A percentile compares a stretch with the other conserved stretches of the same genome.
phyloP scores from a whole-genome alignment of 768 basidiomycete genomes.

The Naganishia antarctica region DNA sequence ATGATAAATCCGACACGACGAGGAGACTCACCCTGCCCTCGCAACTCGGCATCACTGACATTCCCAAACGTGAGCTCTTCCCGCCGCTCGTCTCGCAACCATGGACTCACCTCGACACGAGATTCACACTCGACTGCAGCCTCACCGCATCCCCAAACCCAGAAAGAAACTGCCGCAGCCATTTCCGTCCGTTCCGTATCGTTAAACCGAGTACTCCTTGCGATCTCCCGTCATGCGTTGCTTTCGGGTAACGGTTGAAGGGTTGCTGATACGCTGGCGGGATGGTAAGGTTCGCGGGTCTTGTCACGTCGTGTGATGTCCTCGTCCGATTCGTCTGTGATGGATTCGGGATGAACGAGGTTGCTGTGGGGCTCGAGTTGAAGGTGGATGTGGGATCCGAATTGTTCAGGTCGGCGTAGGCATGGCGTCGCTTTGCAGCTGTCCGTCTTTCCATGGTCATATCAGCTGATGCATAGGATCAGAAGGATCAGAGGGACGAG shows the following conservation, averaged over 20 bases:
- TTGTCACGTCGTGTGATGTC: too few relatives aligned
- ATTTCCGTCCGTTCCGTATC: neutral
- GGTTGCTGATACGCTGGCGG: slow-evolving; percentile 15
- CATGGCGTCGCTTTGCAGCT: slow-evolving; percentile 11
- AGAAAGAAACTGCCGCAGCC: neutral
- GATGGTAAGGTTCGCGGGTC: slow-evolving; percentile 3
- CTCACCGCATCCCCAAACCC: slow-evolving; percentile 41
- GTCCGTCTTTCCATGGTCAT: slow-evolving; percentile 6
- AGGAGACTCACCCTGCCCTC: slow-evolving; percentile 27
- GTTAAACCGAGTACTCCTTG: neutral
- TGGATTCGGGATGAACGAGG: slow-evolving; percentile 3
- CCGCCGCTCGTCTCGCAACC: neutral
- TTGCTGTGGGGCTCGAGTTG: neutral
- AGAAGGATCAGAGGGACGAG: neutral
- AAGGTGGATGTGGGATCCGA: slow-evolving; percentile 9
- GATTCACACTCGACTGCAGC: slow-evolving; percentile 37
- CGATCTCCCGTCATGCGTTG: neutral
- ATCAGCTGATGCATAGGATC: too few relatives aligned
- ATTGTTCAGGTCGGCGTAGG: slow-evolving; percentile 8
- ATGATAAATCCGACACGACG: neutral
- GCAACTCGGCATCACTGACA: slow-evolving; percentile 43
- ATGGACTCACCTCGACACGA: slow-evolving; percentile 43
- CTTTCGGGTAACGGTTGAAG: neutral
- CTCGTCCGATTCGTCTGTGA: neutral
- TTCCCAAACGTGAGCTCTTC: slow-evolving; percentile 10